Percentiles rank a stretch among this genome's conserved stretches.
These are phyloP conservation scores for Nissolia schottii DNA, from an alignment of 306 rosid genomes.

Conservation along the genomic window DNA sequence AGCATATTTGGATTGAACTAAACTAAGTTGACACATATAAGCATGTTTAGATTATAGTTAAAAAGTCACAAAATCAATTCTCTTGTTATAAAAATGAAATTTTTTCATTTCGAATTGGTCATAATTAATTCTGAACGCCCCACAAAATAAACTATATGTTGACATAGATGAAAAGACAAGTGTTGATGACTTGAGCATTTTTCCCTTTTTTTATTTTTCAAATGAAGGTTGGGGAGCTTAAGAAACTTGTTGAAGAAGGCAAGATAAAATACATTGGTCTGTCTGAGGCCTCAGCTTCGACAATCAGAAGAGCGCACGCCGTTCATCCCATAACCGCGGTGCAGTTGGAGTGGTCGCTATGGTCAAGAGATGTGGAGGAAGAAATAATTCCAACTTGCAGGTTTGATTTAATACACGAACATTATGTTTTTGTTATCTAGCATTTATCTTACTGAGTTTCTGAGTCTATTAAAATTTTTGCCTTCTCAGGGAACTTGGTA, in stretches of 20 bases:
- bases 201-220: not conserved
- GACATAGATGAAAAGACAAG: not conserved
- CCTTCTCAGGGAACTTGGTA: constrained; percentile 46
- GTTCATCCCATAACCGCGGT: constrained; percentile 66
- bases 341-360: constrained; percentile 61
- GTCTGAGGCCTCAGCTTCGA: constrained; percentile 62
- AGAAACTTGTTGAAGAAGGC: constrained; percentile 59
- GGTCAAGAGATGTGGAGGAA: constrained; percentile 57
- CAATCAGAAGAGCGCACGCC: constrained; percentile 77
- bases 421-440: not conserved
- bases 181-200: not conserved
- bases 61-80: too few relatives aligned
- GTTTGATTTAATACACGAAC: not conserved
- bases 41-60: too few relatives aligned
- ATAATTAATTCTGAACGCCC: too few relatives aligned
- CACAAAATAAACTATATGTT: not conserved
- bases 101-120: too few relatives aligned
- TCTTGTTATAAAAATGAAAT: not conserved
- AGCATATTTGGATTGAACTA: too few relatives aligned
- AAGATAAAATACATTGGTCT: constrained; percentile 58
- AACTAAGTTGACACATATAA: too few relatives aligned
- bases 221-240: constrained; percentile 58
- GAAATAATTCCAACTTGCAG: constrained; percentile 55
- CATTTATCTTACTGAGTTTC: not conserved
- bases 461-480: not conserved